Conservation (phyloP, 371 early-diverging fungal species). For the Mucor ambiguus region DNA sequence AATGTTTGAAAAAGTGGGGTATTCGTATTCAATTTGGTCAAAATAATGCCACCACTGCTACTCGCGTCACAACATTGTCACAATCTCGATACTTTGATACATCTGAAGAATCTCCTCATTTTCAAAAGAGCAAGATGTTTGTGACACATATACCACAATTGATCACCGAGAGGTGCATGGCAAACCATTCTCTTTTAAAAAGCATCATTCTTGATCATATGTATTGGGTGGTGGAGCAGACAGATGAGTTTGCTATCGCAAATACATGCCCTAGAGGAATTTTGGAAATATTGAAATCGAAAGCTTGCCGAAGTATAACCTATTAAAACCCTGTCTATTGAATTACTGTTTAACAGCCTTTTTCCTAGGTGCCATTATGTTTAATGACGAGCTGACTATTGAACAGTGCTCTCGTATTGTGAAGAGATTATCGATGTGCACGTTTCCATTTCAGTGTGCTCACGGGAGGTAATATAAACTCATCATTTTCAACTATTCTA, state of each 20-base stretch:
- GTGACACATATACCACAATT: constrained; percentile 49
- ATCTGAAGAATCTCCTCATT: constrained; percentile 22
- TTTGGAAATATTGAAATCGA: constrained; percentile 70
- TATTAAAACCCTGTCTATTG: too few species aligned
- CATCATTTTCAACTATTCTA: background rate
- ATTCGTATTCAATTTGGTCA: constrained; percentile 34
- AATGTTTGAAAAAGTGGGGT: constrained; percentile 62
- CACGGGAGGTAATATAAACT: constrained; percentile 54
- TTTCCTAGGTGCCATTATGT: constrained; percentile 73
- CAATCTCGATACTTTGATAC: constrained; percentile 40
- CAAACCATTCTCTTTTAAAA: constrained; percentile 49
- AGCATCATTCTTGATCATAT: constrained; percentile 58
- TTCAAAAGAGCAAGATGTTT: constrained; percentile 7
- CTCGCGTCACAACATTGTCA: background rate
- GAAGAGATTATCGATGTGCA: constrained; percentile 51
- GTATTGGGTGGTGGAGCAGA: constrained; percentile 32
- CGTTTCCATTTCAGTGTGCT: constrained; percentile 71
- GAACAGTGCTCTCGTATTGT: constrained; percentile 60
- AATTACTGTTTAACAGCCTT: background rate
- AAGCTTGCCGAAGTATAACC: constrained; percentile 73
- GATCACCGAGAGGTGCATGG: constrained; percentile 65
- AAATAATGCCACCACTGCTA: background rate
- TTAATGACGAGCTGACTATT: constrained; percentile 62
- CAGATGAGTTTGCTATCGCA: constrained; percentile 14
- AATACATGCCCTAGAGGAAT: constrained; percentile 67